Evolutionary conservation across 140 eudicot species (phyloP).

Genomic region (Erigeron philadelphicus): DNA sequence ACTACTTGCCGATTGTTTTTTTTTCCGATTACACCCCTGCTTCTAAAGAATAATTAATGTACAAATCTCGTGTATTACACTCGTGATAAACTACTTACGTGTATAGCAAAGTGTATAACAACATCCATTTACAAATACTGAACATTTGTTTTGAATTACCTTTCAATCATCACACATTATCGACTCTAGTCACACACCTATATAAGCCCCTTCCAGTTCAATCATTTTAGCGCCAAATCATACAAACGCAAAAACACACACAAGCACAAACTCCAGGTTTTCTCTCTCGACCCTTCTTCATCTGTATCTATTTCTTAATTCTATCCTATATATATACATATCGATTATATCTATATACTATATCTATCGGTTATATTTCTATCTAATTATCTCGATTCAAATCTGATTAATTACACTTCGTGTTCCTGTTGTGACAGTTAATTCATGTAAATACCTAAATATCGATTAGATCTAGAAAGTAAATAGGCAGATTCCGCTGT

Average conservation of each 20-base stretch:
- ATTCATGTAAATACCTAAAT: not conserved
- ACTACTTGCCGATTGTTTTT: too few relatives aligned
- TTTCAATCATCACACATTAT: not conserved
- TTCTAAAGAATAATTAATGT: too few relatives aligned
- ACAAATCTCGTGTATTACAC: too few relatives aligned
- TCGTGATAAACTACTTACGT: too few relatives aligned
- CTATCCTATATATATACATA: not conserved
- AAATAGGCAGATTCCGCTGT: not conserved
- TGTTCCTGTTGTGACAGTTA: constrained; percentile 4
- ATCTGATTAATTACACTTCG: constrained; percentile 5
- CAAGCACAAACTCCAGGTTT: constrained; percentile 18
- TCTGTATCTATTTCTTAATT: not conserved
- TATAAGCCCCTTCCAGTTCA: constrained; percentile 24
- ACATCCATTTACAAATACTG: too few relatives aligned
- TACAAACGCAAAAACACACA: constrained; percentile 1
- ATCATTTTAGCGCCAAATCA: constrained; percentile 30
- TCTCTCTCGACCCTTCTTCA: constrained; percentile 19
- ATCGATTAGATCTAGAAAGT: not conserved
- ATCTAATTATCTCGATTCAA: not conserved
- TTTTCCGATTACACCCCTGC: too few relatives aligned
- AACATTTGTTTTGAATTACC: too few relatives aligned
- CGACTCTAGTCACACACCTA: not conserved
- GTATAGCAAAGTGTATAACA: too few relatives aligned
- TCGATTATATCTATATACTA: constrained; percentile 9
- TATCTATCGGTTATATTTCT: not conserved